Conservation (phyloP, 2,329 filamentous ascomycete species). For the Verticillium alfalfae region DNA sequence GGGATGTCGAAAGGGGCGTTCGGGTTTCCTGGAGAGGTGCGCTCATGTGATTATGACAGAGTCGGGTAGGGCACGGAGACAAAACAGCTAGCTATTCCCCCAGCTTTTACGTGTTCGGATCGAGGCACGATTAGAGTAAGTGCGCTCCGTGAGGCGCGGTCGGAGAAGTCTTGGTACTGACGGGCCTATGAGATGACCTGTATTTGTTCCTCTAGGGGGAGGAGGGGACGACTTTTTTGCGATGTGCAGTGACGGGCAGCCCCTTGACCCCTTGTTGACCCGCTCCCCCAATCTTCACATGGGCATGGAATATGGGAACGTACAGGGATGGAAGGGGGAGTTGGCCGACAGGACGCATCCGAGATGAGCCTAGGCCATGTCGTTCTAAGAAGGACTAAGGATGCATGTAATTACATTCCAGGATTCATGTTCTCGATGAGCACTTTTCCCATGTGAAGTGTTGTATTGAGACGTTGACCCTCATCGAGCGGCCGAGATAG, state of each 20-base stretch:
- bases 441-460: not conserved
- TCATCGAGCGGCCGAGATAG: not conserved
- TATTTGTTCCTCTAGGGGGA: not conserved
- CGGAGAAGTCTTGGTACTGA: not conserved
- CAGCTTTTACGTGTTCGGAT: not conserved
- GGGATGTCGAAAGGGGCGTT: not conserved
- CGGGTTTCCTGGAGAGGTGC: not conserved
- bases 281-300: not conserved
- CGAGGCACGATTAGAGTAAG: not conserved
- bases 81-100: not conserved
- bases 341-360: not conserved
- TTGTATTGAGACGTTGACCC: not conserved
- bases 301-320: not conserved
- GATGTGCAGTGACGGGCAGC: not conserved
- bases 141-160: not conserved
- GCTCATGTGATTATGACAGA: not conserved
- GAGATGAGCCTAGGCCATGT: not conserved
- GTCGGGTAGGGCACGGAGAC: not conserved
- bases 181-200: not conserved
- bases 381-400: not conserved
- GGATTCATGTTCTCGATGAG: not conserved
- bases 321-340: not conserved
- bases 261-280: not conserved
- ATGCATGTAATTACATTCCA: not conserved
- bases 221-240: not conserved